A percentile compares a stretch with the other conserved stretches of the same genome.
Conservation (phyloP, 2,329 filamentous ascomycete species). For the Penicillium concentricum region DNA sequence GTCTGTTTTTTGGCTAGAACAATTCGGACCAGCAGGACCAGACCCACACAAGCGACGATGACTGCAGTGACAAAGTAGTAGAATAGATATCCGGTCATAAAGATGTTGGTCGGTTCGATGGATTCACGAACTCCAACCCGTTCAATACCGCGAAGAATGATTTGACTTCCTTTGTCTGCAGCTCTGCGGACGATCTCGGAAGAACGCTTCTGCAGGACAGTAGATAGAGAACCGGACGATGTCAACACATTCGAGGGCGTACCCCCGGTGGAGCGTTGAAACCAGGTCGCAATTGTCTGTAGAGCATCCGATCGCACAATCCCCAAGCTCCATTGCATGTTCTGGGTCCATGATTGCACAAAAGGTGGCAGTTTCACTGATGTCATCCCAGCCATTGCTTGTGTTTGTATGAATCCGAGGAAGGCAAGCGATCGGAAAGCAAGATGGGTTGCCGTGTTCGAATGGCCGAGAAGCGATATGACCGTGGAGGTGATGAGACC, state of each 20-base stretch:
- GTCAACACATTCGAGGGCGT: slow-evolving; percentile 75
- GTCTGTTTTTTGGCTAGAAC: slow-evolving; percentile 73
- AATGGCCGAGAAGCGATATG: slow-evolving; percentile 84
- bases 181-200: slow-evolving; percentile 36
- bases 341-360: slow-evolving; percentile 89
- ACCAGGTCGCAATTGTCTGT: slow-evolving; percentile 89
- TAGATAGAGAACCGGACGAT: slow-evolving; percentile 68
- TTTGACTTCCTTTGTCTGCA: slow-evolving; percentile 32
- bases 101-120: slow-evolving; percentile 88
- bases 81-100: slow-evolving; percentile 86
- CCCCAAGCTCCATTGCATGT: slow-evolving; percentile 97
- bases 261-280: slow-evolving; percentile 88
- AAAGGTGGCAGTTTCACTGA: slow-evolving; percentile 79
- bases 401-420: slow-evolving; percentile 89
- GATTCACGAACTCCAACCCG: slow-evolving; percentile 80
- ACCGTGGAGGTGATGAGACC: slow-evolving; percentile 81
- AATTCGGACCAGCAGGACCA: slow-evolving; percentile 72
- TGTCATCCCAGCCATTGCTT: slow-evolving; percentile 85
- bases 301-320: slow-evolving; percentile 82
- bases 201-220: slow-evolving; percentile 69
- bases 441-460: slow-evolving; percentile 90
- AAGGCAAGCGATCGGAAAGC: slow-evolving; percentile 88
- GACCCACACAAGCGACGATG: slow-evolving; percentile 58
- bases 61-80: slow-evolving; percentile 83
- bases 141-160: slow-evolving; percentile 75